Conservation (phyloP, 192 early-diverging fungal genomes). For the Thamnidium elegans region DNA sequence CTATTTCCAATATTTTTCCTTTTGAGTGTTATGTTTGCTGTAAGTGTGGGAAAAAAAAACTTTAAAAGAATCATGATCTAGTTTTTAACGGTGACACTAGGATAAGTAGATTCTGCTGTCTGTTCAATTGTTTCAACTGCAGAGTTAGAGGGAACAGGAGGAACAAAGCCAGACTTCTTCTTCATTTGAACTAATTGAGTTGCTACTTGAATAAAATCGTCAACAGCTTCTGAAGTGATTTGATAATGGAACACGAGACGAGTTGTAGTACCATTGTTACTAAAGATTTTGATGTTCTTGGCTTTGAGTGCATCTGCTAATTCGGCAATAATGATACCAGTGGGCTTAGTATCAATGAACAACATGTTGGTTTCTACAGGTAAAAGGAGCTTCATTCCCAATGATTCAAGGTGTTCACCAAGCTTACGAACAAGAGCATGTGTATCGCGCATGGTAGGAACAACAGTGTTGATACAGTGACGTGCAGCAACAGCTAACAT, state of each 20-base stretch:
- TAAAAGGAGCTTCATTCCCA: conserved; percentile 61
- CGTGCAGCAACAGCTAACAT: conserved; percentile 74
- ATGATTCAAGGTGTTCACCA: conserved; percentile 50
- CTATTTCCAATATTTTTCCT: too few relatives aligned
- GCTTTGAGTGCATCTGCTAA: conserved; percentile 42
- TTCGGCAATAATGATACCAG: conserved; percentile 49
- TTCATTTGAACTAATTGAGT: conserved; percentile 9
- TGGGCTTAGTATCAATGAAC: conserved; percentile 54
- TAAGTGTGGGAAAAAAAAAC: too few relatives aligned
- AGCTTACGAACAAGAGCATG: conserved; percentile 65
- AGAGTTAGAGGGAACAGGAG: background rate
- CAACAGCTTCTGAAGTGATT: conserved; percentile 53
- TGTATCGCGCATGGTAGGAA: conserved; percentile 66
- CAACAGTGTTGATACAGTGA: conserved; percentile 70
- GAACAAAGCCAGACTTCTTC: conserved; percentile 9
- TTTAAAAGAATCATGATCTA: too few relatives aligned
- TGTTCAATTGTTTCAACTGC: background rate
- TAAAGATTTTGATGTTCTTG: conserved; percentile 56
- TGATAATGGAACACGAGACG: conserved; percentile 75
- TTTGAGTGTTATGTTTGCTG: too few relatives aligned
- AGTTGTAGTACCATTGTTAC: conserved; percentile 37
- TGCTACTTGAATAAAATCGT: conserved; percentile 42
- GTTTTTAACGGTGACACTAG: background rate
- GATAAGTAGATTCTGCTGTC: background rate
- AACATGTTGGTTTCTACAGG: conserved; percentile 92